phyloP scores from a whole-genome alignment of 148 eudicot species.

The Cornus florida region DNA sequence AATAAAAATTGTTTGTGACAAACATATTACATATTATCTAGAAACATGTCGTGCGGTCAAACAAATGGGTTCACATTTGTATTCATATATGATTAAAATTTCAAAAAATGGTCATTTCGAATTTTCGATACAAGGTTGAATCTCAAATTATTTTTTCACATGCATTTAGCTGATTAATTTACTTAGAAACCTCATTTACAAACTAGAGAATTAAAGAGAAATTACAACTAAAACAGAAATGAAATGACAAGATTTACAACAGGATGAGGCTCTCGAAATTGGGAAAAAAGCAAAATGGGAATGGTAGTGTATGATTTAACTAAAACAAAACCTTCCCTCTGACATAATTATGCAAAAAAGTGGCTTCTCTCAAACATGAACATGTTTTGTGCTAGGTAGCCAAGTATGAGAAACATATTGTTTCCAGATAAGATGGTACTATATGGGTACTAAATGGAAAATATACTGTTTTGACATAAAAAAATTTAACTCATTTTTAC shows the following conservation, averaged over 20 bases:
- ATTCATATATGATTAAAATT: too few species aligned
- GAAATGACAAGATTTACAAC: background rate
- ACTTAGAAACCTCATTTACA: background rate
- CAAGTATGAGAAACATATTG: background rate
- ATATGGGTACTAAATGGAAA: background rate
- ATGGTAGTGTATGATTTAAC: too few species aligned
- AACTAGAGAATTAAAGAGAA: background rate
- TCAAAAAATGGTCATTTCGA: background rate
- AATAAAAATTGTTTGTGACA: background rate
- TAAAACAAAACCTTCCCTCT: too few species aligned
- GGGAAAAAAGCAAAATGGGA: too few species aligned
- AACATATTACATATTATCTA: background rate
- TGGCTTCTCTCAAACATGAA: too few species aligned
- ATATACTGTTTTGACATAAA: background rate
- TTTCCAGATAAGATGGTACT: background rate
- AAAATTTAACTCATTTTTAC: background rate
- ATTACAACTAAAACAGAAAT: background rate
- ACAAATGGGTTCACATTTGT: too few species aligned
- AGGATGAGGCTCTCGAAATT: background rate
- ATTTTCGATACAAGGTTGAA: background rate
- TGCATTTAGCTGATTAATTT: background rate
- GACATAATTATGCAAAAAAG: too few species aligned
- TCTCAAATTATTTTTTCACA: background rate
- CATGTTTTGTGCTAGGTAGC: too few species aligned
- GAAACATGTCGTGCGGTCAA: background rate